Evolutionary conservation across 1,284 basidiomycete species (phyloP).

Genomic region (Ceratobasidium sp.): DNA sequence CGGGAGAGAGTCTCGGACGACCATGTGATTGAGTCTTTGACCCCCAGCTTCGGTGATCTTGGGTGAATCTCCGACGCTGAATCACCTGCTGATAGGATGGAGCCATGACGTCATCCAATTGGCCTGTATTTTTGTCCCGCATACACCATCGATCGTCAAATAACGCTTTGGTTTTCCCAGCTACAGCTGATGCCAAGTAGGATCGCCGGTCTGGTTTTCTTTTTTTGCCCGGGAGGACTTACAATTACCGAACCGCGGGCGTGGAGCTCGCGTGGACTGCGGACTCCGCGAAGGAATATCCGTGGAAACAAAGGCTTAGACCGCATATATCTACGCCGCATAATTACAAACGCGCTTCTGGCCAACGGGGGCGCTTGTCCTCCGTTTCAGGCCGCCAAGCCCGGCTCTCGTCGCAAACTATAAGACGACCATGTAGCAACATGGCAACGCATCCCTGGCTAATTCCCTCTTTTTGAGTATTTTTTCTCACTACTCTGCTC

Average conservation of each 20-base stretch:
- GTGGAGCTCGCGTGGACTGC: conserved; percentile 22
- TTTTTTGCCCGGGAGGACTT: not conserved
- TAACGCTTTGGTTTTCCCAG: too few relatives aligned
- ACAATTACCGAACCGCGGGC: not conserved
- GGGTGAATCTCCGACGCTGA: too few relatives aligned
- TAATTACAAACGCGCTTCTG: conserved; percentile 16
- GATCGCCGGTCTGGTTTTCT: too few relatives aligned
- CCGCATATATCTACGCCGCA: conserved; percentile 3
- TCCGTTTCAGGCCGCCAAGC: conserved; percentile 41
- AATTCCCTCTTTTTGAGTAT: conserved; percentile 5
- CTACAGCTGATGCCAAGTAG: too few relatives aligned
- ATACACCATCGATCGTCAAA: too few relatives aligned
- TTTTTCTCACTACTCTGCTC: conserved; percentile 13
- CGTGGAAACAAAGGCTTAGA: conserved; percentile 25
- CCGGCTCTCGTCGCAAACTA: conserved; percentile 26
- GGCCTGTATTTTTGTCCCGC: too few relatives aligned
- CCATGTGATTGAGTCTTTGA: too few relatives aligned
- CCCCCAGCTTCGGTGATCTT: too few relatives aligned
- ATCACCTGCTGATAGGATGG: too few relatives aligned
- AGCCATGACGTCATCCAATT: too few relatives aligned
- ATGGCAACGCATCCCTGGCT: not conserved
- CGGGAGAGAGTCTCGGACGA: too few relatives aligned
- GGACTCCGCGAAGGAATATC: conserved; percentile 35
- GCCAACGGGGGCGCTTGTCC: conserved; percentile 22
- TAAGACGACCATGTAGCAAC: conserved; percentile 36